Evolutionary conservation across 2,329 filamentous ascomycete genomes (phyloP), one percentile per base, ranked within the genome.

Genomic region (Hymenoscyphus scutula): DNA sequence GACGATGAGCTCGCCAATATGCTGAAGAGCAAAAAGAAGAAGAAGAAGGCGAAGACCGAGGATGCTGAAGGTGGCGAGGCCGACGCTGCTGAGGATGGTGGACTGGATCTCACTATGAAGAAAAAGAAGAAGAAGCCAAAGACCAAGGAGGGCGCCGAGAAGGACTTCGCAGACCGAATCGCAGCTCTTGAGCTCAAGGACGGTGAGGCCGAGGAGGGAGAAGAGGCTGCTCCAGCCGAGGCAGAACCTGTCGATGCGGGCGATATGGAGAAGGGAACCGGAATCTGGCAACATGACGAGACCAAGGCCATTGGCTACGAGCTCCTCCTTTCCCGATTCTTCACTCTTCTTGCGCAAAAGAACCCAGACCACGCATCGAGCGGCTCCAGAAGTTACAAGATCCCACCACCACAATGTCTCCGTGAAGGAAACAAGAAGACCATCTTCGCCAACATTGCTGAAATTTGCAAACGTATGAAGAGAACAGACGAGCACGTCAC

Each of bases 351-450:
- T 67, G 88, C 95, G 78, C 91, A 94, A 79, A 93, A 96, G 83
- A 96, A 99, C 82, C 95, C 95, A 72, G 95, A 99, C 77, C 89
- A 98, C 74, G 89, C 94, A 68, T 89, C 91, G 67, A 91, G 88
- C 76, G 92, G 92, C 69, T 87, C 88, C 74, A 95, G 92, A 84
- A 96, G 90, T 79, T 99, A 98, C 87, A 98, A 98, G 87, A 99
- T 99, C 71, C 95, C 95, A 59, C 95, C 95, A 59, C 95, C 95
- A 58, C 95, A 99, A 82, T 98, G 95, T 81, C 87, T 98, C 75
- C 93, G 95, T 81, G 95, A 99, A 92, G 95, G 95, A 77, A 99
- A 99, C 88, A 96, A 97, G 87, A 96, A 96, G 89, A 99, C 95
- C 67, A 97, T 99, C 75, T 99, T 99, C 75, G 95, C 94, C 82